These are phyloP conservation scores for Kodamaea fukazawae DNA, from an alignment of 805 yeast genomes.

Conservation along the genomic window DNA sequence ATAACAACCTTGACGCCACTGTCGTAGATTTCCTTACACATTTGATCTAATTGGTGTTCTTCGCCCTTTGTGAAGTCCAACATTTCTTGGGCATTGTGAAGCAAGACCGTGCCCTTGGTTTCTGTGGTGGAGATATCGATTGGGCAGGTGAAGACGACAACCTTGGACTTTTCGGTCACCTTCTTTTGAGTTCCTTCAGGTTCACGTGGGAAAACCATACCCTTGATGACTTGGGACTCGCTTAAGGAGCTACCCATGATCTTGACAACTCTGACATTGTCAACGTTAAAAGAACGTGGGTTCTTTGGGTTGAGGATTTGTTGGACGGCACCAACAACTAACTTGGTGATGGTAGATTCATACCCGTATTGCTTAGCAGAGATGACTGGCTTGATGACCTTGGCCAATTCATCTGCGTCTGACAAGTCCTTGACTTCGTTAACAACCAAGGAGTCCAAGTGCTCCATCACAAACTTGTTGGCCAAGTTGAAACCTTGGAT, in stretches of 20 bases:
- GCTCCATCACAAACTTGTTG: conserved; percentile 65
- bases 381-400: conserved; percentile 81
- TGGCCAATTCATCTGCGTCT: conserved; percentile 55
- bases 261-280: conserved; percentile 91
- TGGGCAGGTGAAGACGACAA: conserved; percentile 91
- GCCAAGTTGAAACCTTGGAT: conserved; percentile 91
- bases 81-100: conserved; percentile 97
- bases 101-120: conserved; percentile 93
- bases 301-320: conserved; percentile 66
- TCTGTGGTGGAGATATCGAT: conserved; percentile 95
- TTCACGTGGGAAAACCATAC: conserved; percentile 97
- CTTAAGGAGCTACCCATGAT: conserved; percentile 87
- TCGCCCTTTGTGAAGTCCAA: conserved; percentile 94
- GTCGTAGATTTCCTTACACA: conserved; percentile 77
- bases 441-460: conserved; percentile 63
- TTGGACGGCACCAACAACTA: conserved; percentile 83
- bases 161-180: conserved; percentile 62
- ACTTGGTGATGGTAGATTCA: conserved; percentile 71
- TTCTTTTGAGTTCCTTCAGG: conserved; percentile 90
- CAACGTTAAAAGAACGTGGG: conserved; percentile 76
- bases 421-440: conserved; percentile 59
- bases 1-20: conserved; percentile 84
- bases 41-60: conserved; percentile 85
- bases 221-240: conserved; percentile 79
- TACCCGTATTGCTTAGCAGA: conserved; percentile 91